Conservation (phyloP, 2,329 filamentous ascomycete species). For the Colletotrichum sp. region DNA sequence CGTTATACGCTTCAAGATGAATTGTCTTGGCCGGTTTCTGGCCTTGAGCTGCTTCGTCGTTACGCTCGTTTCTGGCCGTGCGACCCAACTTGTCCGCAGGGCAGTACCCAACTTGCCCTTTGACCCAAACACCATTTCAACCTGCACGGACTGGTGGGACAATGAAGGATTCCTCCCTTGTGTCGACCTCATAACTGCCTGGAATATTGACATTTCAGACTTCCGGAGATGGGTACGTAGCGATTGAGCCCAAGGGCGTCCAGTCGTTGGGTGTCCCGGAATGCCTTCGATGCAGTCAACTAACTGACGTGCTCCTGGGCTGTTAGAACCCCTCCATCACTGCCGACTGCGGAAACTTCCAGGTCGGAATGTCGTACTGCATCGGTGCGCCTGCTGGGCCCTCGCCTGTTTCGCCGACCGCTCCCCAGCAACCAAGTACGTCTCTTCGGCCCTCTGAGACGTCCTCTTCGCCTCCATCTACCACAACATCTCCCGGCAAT, state of each 20-base stretch:
- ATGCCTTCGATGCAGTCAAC: not conserved
- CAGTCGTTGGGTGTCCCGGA: not conserved
- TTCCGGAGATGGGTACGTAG: not conserved
- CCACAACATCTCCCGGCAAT: constrained; percentile 7
- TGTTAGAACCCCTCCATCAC: not conserved
- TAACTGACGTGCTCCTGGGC: not conserved
- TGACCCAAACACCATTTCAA: not conserved
- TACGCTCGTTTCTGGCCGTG: too few relatives aligned
- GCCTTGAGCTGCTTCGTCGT: too few relatives aligned
- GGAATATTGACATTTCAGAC: not conserved
- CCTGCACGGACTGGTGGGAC: not conserved
- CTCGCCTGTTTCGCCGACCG: not conserved
- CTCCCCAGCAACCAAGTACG: not conserved
- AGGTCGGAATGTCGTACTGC: not conserved
- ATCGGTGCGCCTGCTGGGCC: not conserved
- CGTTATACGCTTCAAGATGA: too few relatives aligned
- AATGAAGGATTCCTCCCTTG: not conserved
- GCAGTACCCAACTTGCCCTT: not conserved
- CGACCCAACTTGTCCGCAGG: too few relatives aligned
- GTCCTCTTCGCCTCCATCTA: not conserved
- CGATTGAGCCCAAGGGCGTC: not conserved
- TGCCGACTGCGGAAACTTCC: not conserved
- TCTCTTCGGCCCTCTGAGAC: not conserved
- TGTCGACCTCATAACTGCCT: not conserved
- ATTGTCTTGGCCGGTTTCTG: too few relatives aligned